Base-by-base conservation (phyloP, 441 rosid genomes). In the Iberis amara region DNA sequence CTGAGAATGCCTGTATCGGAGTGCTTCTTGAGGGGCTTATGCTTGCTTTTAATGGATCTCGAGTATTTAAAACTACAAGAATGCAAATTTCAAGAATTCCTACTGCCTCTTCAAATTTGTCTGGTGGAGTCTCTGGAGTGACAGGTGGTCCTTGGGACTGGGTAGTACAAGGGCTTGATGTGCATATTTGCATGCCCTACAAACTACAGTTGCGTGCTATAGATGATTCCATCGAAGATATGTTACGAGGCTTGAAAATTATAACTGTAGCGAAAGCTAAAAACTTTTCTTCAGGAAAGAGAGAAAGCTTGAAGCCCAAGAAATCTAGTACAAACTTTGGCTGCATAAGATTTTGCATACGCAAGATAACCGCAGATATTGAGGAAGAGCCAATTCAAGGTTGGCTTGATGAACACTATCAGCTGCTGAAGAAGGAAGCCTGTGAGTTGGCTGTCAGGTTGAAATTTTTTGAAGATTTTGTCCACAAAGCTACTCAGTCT, bases 371-470 rank as follows among this genome's bases (percentile, higher is more conserved):
- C 28, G 89, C 82, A 69, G 96, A 94, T 73, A 90, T 94, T 38
- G 99, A 94, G 78, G 99, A 94, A 73, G 99, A 94, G 70, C 98
- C 99, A 18, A 55, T 94, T 47, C 98, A 89, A 69, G 99, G 99
- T 33, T 94, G 99, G 99, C 96, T 90, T 78, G 99, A 89, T 74
- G 96, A 94, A 70, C 98, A 84, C 64, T 90, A 80, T 72, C 79
- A 68, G 41, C 76, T 94, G 70, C 69, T 82, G 83, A 94, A 83
- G 70, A 83, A 76, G 28, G 94, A 83, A 78, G 96, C 96, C 26
- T 66, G 75, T 69, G 99, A 94, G 76, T 74, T 82, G 68, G 96
- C 98, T 76, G 90, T 90, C 60, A 78, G 96, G 78, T 68, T 82
- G 80, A 83, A 86, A 62, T 79, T 83, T 77, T 79, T 90, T 51